Base-by-base conservation (phyloP, 768 basidiomycete species). In the Lactarius sp. region DNA sequence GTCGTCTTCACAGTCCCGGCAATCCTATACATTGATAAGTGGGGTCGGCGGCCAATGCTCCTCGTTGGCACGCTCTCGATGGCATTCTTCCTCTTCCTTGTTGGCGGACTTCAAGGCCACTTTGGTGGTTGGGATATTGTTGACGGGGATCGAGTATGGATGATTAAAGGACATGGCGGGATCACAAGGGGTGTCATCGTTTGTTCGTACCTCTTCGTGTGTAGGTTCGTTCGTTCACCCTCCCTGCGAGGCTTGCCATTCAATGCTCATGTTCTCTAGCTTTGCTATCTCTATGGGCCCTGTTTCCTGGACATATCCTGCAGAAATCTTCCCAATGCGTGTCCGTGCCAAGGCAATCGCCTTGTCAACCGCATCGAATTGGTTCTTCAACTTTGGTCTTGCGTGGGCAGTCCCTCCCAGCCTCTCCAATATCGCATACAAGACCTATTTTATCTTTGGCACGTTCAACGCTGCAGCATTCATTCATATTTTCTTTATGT, bases 31-130 rank as follows among this genome's bases (percentile, higher is more conserved):
- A 88, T 90, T 69, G 90, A 92, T 73, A 80, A 77, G 73, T 90
- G 87, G 86, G 90, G 90, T 62, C 86, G 89, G 46, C 81, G 88
- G 20, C 88, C 89, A 7, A 86, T 91, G 79, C 77, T 92, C 2
- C 76, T 92, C 61, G 75, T 74, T 55, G 89, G 86, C 34, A 82
- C 84, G 3, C 73, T 83, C 3, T 71, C 83, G 61, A 89, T 91
- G 90, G 85, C 85, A 54, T 84, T 86, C 79, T 91, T 82, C 79
- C 80, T 91, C 68, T 85, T 78, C 77, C 82, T 90, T 54, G 90
- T 91, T 68, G 89, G 89, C 58, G 87, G 85, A 58, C 78, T 91
- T 18, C 89, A 90, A 73, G 86, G 79, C 22, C 71, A 78, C 46
- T 90, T 81, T 65, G 88, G 89, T 34, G 71, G 78, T 58, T 89